Base-by-base conservation (phyloP, 1,284 basidiomycete genomes). In the Paramarasmius palmivorus region DNA sequence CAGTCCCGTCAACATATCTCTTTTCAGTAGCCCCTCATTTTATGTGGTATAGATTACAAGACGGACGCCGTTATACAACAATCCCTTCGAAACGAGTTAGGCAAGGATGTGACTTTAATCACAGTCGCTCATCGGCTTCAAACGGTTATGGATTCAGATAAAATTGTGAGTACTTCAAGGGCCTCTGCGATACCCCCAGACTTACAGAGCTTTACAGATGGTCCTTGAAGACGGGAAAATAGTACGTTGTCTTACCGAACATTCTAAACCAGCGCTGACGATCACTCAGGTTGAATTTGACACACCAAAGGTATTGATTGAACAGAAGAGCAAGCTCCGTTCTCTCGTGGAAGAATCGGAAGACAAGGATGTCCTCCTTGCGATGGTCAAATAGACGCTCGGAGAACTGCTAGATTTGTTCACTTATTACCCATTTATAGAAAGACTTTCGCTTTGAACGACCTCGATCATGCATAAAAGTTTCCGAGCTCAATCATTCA, bases 81-180 rank as follows among this genome's bases (percentile, higher is more conserved):
- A 2, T 76, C 77, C 1, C 69, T 82, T n/a, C 68, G 78, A 4
- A 70, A 63, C 15, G 73, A 76, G 60, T 69, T 83, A 19, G 64
- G 62, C 0, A 61, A 63, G 5, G 78, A 76, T 51, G 73, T 74
- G 10, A 83, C 79, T 0, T 57, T 82, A 3, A 69, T 84, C 38
- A 82, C 77, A 8, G 70, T 83, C 41, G 82, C 82, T 0, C 82
- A 83, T 64, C 75, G 82, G 17, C 65, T 84, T 14, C 78, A 80
- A 54, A 82, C 79, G 0, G 75, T 83, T 57, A 80, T 80, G 69
- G 81, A 82, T 50, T 69, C 73, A 0, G 74, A 77, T 53, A 73
- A 70, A 52, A 71, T 74, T 44, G 73, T 71, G 48, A 42, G 70
- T 58, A 36, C 6, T 19, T 14, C 25, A 9, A 22, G 29, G 23